Base-by-base conservation (phyloP, 2,329 filamentous ascomycete species). In the Diaporthe helianthi region DNA sequence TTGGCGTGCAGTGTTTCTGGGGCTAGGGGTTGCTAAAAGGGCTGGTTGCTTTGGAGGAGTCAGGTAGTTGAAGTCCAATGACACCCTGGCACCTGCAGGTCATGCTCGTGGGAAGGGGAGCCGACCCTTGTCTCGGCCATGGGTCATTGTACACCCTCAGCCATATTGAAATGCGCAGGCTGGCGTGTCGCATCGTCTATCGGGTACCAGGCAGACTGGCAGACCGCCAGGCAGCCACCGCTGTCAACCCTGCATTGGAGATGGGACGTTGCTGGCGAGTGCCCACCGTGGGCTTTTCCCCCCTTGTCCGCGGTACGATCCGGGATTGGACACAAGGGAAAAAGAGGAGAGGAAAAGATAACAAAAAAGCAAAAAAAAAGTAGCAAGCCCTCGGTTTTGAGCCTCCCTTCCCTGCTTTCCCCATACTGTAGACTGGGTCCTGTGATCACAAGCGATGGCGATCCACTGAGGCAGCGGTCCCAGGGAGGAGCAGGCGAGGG, bases 201-300 rank as follows among this genome's bases (percentile, higher is more conserved):
- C 58, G 41, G 58, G 44, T 63, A 49, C 41, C 29, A 63, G 58
- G 58, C 36, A 38, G 33, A 36, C 33, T n/a, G n/a, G n/a, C 58
- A 49, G 44, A 36, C 58, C 29, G 58, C 26, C 8, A 49, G 58
- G 58, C 29, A 46, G 44, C 36, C 15, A 3, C 6, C 10, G 29
- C 58, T 63, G 58, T 63, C 58, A 63, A 63, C 58, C 58, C 58
- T 63, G 58, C 58, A 49, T 49, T n/a, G n/a, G n/a, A n/a, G n/a
- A n/a, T 13, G 38, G 24, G 55, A 12, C 36, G 31, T 60, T 46
- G 58, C 44, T 47, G 55, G 41, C 41, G 41, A 47, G 41, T 33
- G 58, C 44, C 58, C 29, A 63, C 41, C 13, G n/a, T 46, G 19
- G 13, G 36, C 13, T 38, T 38, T 38, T 38, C 17, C 1, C 17